Base-by-base conservation (phyloP, 23 red algal species). In the Pyropia haitanensis region DNA sequence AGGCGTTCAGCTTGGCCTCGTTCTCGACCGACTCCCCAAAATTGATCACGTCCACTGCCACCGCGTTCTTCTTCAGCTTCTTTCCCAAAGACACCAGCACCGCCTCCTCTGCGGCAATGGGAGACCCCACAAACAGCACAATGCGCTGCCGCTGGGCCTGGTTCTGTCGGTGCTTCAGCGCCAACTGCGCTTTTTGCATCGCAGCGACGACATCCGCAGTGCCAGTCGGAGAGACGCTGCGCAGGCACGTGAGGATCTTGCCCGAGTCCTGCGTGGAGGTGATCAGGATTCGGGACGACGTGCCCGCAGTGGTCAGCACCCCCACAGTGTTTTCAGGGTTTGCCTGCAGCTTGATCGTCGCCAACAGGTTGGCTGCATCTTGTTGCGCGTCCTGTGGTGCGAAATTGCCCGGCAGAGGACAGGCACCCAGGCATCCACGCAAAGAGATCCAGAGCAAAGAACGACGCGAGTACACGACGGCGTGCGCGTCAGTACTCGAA, bases 91-190 rank as follows among this genome's bases (percentile, higher is more conserved):
- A 29, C 0, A 91, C 81, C 18, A 98, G 83, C 28, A 57, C 71
- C 51, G 80, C 92, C 31, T 65, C 63, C 14, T 52, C 48, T 15
- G 49, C 80, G 0, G 22, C 65, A 18, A 98, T 30, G 26, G 82
- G 88, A 31, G 79, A 87, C 49, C 73, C 79, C 0, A 98, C 75
- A 58, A 98, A 98, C 6, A 79, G 68, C 54, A 98, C 73, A 30
- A 98, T 87, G 25, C 94, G 72, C 58, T 90, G 94, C 61, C 94
- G 74, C 72, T 90, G 85, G n/a, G 73, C 57, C 22, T 72, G 53
- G 65, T 98, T 98, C 56, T 89, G 85, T 13, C 94, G 94, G 58
- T 98, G 94, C 66, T 98, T 98, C 16, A 98, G 81, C 33, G 94
- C 94, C n/a, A 98, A 56, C 56, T 90, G 85, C 18, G 84, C 94